These are phyloP conservation scores for Nemania sp. DNA, from an alignment of 2,329 filamentous ascomycete genomes.

Conservation along the genomic window DNA sequence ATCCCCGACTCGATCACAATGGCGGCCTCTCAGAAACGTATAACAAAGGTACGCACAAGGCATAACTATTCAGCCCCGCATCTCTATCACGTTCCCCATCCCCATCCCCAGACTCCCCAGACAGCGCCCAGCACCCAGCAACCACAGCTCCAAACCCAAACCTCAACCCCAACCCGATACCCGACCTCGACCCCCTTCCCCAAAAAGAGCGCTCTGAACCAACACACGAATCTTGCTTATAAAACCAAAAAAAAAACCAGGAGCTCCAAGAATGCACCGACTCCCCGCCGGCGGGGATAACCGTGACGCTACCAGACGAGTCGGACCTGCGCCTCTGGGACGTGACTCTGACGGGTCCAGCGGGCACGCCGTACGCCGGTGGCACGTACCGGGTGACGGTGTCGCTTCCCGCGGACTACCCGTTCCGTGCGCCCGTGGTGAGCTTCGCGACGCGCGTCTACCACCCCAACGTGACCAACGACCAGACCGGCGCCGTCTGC, in stretches of 20 bases:
- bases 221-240: too few species aligned
- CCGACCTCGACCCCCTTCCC: too few species aligned
- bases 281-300: conserved; percentile 53
- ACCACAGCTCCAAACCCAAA: too few species aligned
- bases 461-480: conserved; percentile 93
- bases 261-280: conserved; percentile 58
- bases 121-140: too few species aligned
- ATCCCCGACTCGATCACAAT: conserved; percentile 27
- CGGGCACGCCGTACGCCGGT: conserved; percentile 57
- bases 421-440: conserved; percentile 83
- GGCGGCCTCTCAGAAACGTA: conserved; percentile 39
- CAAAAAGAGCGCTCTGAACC: too few species aligned
- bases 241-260: too few species aligned
- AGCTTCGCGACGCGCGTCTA: conserved; percentile 89
- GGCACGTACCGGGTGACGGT: conserved; percentile 77
- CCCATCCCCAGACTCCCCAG: too few species aligned
- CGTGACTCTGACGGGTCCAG: conserved; percentile 52
- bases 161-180: too few species aligned
- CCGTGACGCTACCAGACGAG: conserved; percentile 51
- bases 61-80: not conserved
- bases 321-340: conserved; percentile 58
- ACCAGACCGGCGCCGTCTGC: conserved; percentile 83
- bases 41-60: conserved; percentile 36
- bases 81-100: too few species aligned
- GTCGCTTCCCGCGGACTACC: conserved; percentile 77